A percentile compares a stretch with the other conserved stretches of the same genome.
Conservation (phyloP, 345 rosid genomes). For the Sisymbrium altissimum region DNA sequence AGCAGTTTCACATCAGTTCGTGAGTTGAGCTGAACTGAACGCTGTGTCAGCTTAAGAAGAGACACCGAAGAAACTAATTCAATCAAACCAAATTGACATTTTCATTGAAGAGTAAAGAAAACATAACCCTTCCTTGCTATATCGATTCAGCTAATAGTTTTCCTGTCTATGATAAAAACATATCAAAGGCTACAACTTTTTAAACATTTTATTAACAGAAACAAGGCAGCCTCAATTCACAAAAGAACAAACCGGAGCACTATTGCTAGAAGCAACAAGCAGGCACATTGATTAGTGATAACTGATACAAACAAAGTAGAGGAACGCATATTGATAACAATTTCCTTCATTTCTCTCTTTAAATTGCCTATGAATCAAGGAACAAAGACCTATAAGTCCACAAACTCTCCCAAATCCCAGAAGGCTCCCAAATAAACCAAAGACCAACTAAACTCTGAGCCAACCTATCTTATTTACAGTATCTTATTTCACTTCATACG, state of each 20-base stretch:
- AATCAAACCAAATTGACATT: not conserved
- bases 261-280: no score
- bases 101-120: not conserved
- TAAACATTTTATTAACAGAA: no score
- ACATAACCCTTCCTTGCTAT: not conserved
- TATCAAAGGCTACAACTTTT: no score
- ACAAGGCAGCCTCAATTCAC: no score
- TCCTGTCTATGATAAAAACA: no score
- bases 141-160: no score
- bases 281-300: no score
- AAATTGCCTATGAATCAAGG: not conserved
- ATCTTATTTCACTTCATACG: not conserved
- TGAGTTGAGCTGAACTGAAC: not conserved
- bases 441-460: not conserved
- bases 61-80: not conserved
- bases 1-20: constrained; percentile 5
- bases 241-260: no score
- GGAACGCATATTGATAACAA: no score
- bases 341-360: not conserved
- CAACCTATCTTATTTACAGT: not conserved
- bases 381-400: not conserved
- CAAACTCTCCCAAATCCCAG: not conserved
- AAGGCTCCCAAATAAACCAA: not conserved
- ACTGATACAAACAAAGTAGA: no score
- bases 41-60: not conserved